Evolutionary conservation across 306 rosid species (phyloP).

Genomic region (Hippophae tibetana): DNA sequence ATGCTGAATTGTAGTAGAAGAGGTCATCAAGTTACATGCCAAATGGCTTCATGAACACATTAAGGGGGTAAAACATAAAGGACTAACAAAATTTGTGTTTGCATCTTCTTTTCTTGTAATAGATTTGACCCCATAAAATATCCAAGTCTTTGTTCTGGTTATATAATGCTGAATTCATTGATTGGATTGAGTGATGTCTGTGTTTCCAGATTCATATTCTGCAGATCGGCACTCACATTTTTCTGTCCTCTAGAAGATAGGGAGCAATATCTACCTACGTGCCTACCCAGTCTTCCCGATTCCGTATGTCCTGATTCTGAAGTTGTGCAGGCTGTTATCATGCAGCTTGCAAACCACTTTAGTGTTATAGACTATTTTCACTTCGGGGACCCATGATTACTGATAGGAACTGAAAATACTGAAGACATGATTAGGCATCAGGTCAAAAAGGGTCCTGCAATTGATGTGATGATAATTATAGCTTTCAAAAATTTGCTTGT

Average conservation of each 20-base stretch:
- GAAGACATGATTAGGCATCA: no score
- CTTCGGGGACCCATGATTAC: constrained; percentile 35
- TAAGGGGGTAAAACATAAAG: no score
- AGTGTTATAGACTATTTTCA: constrained; percentile 53
- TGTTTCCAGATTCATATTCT: constrained; percentile 81
- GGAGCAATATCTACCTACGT: constrained; percentile 56
- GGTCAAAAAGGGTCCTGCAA: background rate
- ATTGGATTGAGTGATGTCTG: constrained; percentile 13
- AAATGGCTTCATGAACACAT: no score
- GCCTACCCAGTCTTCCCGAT: constrained; percentile 70
- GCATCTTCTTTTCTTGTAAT: no score
- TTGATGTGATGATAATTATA: constrained; percentile 7
- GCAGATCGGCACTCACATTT: constrained; percentile 61
- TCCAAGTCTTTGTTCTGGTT: background rate
- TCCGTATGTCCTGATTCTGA: constrained; percentile 53
- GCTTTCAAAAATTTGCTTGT: constrained; percentile 8
- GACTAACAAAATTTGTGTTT: no score
- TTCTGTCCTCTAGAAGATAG: constrained; percentile 52
- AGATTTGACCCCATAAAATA: background rate
- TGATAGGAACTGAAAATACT: no score
- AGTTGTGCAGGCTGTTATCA: constrained; percentile 51
- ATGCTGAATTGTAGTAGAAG: no score
- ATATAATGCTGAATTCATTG: constrained; percentile 6
- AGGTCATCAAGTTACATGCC: no score
- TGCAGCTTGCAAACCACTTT: constrained; percentile 72